Conservation (phyloP, 257 asterid genomes). For the Solanum chiquidenum region DNA sequence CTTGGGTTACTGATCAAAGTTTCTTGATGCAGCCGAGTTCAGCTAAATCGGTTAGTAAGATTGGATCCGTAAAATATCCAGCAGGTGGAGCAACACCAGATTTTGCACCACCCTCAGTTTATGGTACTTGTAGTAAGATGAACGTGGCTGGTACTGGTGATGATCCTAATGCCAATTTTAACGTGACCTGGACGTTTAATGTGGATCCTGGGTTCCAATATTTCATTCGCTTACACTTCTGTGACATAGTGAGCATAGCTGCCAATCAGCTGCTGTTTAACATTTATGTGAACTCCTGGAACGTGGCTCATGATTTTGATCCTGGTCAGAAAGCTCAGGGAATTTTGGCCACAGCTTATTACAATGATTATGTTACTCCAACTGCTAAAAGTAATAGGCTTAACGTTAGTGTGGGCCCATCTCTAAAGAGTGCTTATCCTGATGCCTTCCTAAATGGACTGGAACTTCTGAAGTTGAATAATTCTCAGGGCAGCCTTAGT, state of each 20-base stretch:
- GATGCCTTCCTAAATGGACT: slow-evolving; percentile 64
- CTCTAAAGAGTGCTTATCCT: slow-evolving; percentile 26
- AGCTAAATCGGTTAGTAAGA: slow-evolving; percentile 19
- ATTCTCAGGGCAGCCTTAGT: slow-evolving; percentile 56
- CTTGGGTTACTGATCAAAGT: slow-evolving; percentile 45
- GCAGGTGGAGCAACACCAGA: slow-evolving; percentile 36
- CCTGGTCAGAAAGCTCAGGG: slow-evolving; percentile 15
- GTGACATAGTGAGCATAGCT: slow-evolving; percentile 56
- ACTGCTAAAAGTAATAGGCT: slow-evolving; percentile 13
- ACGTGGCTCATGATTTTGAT: slow-evolving; percentile 41
- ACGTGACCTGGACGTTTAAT: slow-evolving; percentile 55
- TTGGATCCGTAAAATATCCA: slow-evolving; percentile 44
- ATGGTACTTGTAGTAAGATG: slow-evolving; percentile 65
- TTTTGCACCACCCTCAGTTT: slow-evolving; percentile 60
- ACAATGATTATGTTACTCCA: slow-evolving; percentile 47
- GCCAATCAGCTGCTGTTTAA: slow-evolving; percentile 44
- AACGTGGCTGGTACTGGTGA: slow-evolving; percentile 5
- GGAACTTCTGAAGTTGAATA: slow-evolving; percentile 66
- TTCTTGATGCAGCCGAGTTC: slow-evolving; percentile 17
- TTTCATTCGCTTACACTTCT: slow-evolving; percentile 58
- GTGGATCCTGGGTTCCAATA: slow-evolving; percentile 59
- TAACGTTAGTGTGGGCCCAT: slow-evolving; percentile 61
- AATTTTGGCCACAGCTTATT: slow-evolving; percentile 43
- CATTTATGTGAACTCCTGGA: slow-evolving; percentile 33
- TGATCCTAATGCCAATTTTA: slow-evolving; percentile 40